Evolutionary conservation across 164 flowering plant genomes (phyloP).

Genomic region (Piper betle): DNA sequence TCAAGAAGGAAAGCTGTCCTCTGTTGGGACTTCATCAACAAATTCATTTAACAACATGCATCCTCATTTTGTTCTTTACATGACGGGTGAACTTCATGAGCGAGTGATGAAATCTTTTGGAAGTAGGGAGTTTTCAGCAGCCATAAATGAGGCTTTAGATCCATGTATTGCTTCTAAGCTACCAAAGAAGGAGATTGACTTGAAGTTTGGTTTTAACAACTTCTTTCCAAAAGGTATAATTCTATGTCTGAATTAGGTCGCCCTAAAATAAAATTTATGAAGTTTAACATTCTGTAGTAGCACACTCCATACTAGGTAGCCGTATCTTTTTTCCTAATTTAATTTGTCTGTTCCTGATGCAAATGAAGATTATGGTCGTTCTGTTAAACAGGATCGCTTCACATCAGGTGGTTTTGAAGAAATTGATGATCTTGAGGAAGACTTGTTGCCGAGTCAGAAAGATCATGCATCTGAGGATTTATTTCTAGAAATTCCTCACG

Average conservation of each 20-base stretch:
- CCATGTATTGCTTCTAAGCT: slow-evolving; percentile 85
- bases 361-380: slow-evolving; percentile 24
- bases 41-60: slow-evolving; percentile 50
- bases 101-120: slow-evolving; percentile 93
- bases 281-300: background rate
- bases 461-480: slow-evolving; percentile 67
- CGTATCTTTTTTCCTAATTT: background rate
- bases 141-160: slow-evolving; percentile 86
- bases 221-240: slow-evolving; percentile 8
- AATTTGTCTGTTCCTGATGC: background rate
- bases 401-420: slow-evolving; percentile 44
- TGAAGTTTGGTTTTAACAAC: slow-evolving; percentile 19
- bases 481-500: slow-evolving; percentile 35
- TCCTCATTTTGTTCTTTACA: slow-evolving; percentile 88
- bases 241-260: background rate
- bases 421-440: slow-evolving; percentile 41
- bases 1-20: slow-evolving; percentile 15
- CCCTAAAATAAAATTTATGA: too few relatives aligned
- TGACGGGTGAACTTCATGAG: slow-evolving; percentile 85
- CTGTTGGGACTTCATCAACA: slow-evolving; percentile 10
- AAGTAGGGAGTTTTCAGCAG: slow-evolving; percentile 87
- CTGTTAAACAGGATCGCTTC: slow-evolving; percentile 47
- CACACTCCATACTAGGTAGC: background rate
- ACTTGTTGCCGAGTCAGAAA: slow-evolving; percentile 12
- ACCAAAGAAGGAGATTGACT: slow-evolving; percentile 71